Evolutionary conservation across 2,329 filamentous ascomycete species (phyloP), one percentile per base, ranked within the genome.

Genomic region (Claviceps cyperi): DNA sequence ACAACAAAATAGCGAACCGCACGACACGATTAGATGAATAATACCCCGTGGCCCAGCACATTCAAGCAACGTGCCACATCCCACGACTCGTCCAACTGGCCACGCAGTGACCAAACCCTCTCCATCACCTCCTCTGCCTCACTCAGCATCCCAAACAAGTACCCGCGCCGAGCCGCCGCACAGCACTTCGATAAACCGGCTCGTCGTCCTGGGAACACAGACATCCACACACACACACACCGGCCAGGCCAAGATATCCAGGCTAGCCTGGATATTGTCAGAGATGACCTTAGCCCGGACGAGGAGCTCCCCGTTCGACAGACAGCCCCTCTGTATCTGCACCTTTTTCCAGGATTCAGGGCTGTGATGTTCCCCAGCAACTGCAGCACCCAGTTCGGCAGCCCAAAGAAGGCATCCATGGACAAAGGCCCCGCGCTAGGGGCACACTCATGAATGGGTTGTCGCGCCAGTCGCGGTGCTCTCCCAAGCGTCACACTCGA

Each of bases 311-410:
- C 61, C 57, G 48, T 69, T 62, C 11, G 72, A 72, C 1, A 80
- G 62, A 0, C 65, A 67, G 4, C 72, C 71, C 4, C 59, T 55
- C 45, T 60, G 59, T 46, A 66, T 69, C 53, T 68, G 68, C 21
- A 69, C 62, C 55, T 71, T 71, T 62, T 80, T 82, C 72, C 74
- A 79, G 1, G 71, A 67, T 77, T 70, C 6, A 83, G 66, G 0
- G 68, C 60, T 14, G 77, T 66, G 45, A 78, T 72, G 19, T 77
- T 70, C 13, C 71, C 73, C 43, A 83, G 69, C n/a, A 71, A 64
- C 44, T 75, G 62, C 44, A 82, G 55, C 1, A 72, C 71, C 75
- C 76, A 78, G 59, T 80, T 81, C 43, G 76, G 65, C 52, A 77
- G 68, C 2, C 79, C 78, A 40, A 76, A 62, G 46, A 77, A 72